Conservation (phyloP, 768 basidiomycete species). For the Rhodotorula kratochvilovae region DNA sequence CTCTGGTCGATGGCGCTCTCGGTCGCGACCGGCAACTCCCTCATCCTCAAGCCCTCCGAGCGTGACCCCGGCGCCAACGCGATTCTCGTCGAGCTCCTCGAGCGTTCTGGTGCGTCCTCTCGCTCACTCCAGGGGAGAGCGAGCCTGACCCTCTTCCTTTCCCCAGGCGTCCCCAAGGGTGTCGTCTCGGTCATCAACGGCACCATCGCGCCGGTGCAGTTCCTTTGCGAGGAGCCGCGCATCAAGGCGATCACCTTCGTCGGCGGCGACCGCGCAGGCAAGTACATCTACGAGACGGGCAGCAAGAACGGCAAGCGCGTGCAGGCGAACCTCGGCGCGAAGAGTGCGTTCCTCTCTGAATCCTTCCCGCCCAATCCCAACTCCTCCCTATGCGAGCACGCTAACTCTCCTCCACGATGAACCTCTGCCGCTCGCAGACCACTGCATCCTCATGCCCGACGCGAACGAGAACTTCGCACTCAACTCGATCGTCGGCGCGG, state of each 20-base stretch:
- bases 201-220: constrained; percentile 77
- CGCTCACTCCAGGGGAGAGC: not conserved
- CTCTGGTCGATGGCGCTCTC: constrained; percentile 85
- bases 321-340: constrained; percentile 83
- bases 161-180: constrained; percentile 54
- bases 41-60: constrained; percentile 95
- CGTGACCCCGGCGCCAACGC: constrained; percentile 94
- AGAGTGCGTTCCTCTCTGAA: constrained; percentile 59
- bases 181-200: constrained; percentile 92
- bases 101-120: constrained; percentile 58
- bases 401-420: not conserved
- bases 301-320: constrained; percentile 84
- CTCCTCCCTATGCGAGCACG: too few species aligned
- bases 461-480: constrained; percentile 87
- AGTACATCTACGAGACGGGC: constrained; percentile 86
- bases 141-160: too few species aligned
- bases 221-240: constrained; percentile 79
- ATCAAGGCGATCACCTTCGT: constrained; percentile 97
- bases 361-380: too few species aligned
- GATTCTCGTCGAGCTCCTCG: constrained; percentile 93
- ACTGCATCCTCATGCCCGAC: constrained; percentile 69
- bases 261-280: constrained; percentile 85
- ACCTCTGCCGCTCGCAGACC: constrained; percentile 38
- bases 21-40: constrained; percentile 81
- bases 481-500: constrained; percentile 87